Base-by-base conservation (phyloP, 352 stramenopile genomes). In the Phytopythium helicoides region DNA sequence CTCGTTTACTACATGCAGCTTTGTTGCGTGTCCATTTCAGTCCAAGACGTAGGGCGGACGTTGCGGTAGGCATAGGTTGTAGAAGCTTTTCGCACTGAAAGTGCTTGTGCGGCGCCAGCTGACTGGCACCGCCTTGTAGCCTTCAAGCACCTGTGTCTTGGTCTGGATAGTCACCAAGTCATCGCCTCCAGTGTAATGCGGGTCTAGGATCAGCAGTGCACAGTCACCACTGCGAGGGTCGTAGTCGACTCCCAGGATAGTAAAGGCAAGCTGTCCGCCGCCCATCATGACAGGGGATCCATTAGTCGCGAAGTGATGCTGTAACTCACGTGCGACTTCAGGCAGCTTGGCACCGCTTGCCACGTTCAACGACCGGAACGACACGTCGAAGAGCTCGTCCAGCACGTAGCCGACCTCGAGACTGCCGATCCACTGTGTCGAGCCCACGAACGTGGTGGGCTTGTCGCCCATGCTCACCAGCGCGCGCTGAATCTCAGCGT, bases 241-340 rank as follows among this genome's bases (percentile, higher is more conserved):
- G 50, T 82, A 93, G 54, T 84, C 70, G 8, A 95, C 81, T 37
- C 86, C 86, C 26, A 95, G 49, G 14, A 93, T 38, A 6, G 84
- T 95, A 66, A 93, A 93, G 40, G 86, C 86, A 42, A 95, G 68
- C 35, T 85, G 71, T 1, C 78, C 84, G 23, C 86, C 83, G 19
- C 86, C 81, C 68, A 95, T 91, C 86, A 95, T 95, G 22, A 95
- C 82, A 2, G 86, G 86, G 28, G 82, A 90, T 18, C 83, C 86
- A 37, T 94, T 77, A 2, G 67, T 78, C 39, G 80, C 52, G 40
- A 95, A 95, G 55, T 95, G 86, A 42, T 87, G 62, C 44, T 77
- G 61, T 7, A 95, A 65, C 44, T 92, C 76, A 11, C 69, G 68
- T 12, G 83, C 79, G 14, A 87, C 56, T n/a, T 87, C 71, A 1